Evolutionary conservation across 192 early-diverging fungal genomes (phyloP).

Genomic region (Podila minutissima): DNA sequence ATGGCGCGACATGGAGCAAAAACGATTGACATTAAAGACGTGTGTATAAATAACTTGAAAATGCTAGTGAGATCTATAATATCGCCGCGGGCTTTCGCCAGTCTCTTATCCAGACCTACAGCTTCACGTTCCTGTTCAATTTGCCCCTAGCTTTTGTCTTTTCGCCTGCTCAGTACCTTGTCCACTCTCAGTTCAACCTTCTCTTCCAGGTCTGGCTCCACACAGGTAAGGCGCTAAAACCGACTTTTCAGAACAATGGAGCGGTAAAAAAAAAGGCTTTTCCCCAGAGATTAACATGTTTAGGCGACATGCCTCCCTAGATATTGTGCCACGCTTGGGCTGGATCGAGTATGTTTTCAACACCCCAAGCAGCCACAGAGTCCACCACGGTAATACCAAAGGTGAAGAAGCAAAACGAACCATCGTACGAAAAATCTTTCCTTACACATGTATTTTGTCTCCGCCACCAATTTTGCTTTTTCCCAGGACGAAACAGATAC

Average conservation of each 20-base stretch:
- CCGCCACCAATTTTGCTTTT: not conserved
- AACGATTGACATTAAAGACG: too few relatives aligned
- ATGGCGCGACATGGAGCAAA: too few relatives aligned
- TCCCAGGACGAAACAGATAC: slow-evolving; percentile 62
- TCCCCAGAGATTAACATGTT: too few relatives aligned
- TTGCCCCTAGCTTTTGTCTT: slow-evolving; percentile 61
- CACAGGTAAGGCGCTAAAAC: slow-evolving; percentile 12
- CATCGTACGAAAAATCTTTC: not conserved
- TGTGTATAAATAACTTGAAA: too few relatives aligned
- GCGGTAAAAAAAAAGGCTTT: not conserved
- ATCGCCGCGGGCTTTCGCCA: slow-evolving; percentile 66
- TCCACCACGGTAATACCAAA: slow-evolving; percentile 56
- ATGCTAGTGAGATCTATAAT: slow-evolving; percentile 62
- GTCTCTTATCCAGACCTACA: slow-evolving; percentile 57
- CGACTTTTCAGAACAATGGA: too few relatives aligned
- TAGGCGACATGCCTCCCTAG: slow-evolving; percentile 10
- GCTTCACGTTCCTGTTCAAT: slow-evolving; percentile 62
- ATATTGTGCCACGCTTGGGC: slow-evolving; percentile 61
- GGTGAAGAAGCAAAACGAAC: not conserved
- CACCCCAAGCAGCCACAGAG: slow-evolving; percentile 66
- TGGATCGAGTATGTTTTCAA: slow-evolving; percentile 69
- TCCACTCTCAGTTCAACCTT: slow-evolving; percentile 63
- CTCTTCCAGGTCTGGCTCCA: slow-evolving; percentile 61
- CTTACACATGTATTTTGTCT: not conserved
- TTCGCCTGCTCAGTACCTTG: slow-evolving; percentile 60